Conservation (phyloP, 2,329 filamentous ascomycete species). For the Alternaria brassicae region DNA sequence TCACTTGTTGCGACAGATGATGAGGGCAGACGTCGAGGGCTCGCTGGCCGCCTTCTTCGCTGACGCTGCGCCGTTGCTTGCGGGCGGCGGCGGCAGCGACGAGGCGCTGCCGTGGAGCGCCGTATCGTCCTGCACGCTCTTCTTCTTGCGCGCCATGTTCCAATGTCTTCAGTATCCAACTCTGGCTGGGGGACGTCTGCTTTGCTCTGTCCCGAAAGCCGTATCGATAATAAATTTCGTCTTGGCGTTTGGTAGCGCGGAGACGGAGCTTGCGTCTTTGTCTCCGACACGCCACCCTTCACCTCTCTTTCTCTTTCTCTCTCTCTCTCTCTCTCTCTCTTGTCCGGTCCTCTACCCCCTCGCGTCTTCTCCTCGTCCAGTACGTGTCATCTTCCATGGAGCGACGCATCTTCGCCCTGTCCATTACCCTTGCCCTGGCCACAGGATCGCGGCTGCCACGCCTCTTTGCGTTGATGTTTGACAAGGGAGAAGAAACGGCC, state of each 20-base stretch:
- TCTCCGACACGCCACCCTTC: conserved; percentile 11
- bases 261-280: conserved; percentile 15
- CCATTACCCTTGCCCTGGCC: not conserved
- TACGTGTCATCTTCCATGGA: not conserved
- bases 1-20: conserved; percentile 55
- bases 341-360: not conserved
- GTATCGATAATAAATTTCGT: conserved; percentile 29
- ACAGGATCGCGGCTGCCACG: not conserved
- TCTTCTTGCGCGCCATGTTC: conserved; percentile 48
- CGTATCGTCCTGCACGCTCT: conserved; percentile 34
- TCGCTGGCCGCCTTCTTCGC: conserved; percentile 20
- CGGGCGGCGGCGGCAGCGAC: conserved; percentile 9
- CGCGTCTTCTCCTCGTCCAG: not conserved
- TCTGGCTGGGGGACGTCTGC: conserved; percentile 3
- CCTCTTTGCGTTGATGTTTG: not conserved
- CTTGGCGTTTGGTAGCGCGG: conserved; percentile 22
- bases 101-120: conserved; percentile 23
- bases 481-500: not conserved
- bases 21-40: conserved; percentile 41
- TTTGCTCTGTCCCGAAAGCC: conserved; percentile 9
- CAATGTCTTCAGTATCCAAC: conserved; percentile 5
- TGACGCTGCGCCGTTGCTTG: conserved; percentile 4
- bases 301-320: not conserved
- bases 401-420: not conserved
- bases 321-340: not conserved